Base-by-base conservation (phyloP, 257 asterid species). In the Solanum ossicruentum region DNA sequence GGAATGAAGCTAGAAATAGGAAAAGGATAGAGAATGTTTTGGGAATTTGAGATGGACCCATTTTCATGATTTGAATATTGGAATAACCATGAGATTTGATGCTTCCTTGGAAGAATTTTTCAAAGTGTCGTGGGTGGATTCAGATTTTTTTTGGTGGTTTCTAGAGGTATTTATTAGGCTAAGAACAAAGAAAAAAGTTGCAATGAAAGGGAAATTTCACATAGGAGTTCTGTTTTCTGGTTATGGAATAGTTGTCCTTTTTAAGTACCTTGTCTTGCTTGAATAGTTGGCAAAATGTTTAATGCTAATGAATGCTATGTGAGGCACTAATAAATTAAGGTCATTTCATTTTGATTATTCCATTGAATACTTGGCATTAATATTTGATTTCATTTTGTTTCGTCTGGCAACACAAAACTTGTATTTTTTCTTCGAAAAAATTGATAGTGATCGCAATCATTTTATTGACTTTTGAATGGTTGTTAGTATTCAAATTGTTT, bases 41-140 rank as follows among this genome's bases (percentile, higher is more conserved):
- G 28, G 47, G 57, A 21, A 83, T 85, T 86, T 83, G 89, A 86
- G 86, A 49, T 71, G 89, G 90, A 87, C 86, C 91, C 98, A 93
- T 94, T 88, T 63, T 70, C 70, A 52, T 60, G 56, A 86, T 58
- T 56, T 77, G 28, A 86, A 81, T 86, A 69, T 83, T 58, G 61
- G 47, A 51, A 77, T 49, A 75, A 61, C 7, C 72, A 81, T 57
- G 75, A 43, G 9, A 43, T 41, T n/a, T 6, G 12, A 57, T 57
- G 20, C 47, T 43, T 57, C 21, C 57, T 57, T 60, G 84, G 58
- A 72, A 43, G 80, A 72, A 70, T 41, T 70, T 61, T 71, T 39
- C 41, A 17, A 70, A 39, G 79, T 39, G 13, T 39, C 8, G 75
- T 36, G 52, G 28, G 26, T 36, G 21, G 28, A 43, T 45, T 5